Conservation (phyloP, 139 green algal genomes). For the Bryopsis sp. region DNA sequence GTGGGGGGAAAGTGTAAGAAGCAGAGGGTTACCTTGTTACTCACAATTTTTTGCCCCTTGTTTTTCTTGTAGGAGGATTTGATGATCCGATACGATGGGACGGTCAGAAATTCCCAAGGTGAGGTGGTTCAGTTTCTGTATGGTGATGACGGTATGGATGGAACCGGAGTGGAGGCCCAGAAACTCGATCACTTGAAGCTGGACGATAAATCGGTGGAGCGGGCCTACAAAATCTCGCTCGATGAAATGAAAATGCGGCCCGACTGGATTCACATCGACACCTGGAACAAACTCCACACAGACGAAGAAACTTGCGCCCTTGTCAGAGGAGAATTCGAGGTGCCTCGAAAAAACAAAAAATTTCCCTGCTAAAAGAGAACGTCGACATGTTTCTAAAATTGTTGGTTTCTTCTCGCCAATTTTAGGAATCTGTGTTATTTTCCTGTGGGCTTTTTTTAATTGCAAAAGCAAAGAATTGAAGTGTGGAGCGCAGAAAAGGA, state of each 20-base stretch:
- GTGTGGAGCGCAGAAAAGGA: no score
- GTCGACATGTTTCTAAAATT: no score
- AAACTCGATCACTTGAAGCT: conserved; percentile 67
- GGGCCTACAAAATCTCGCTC: conserved; percentile 42
- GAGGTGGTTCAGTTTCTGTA: conserved; percentile 97
- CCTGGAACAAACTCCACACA: no score
- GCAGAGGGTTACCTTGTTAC: no score
- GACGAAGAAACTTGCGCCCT: no score
- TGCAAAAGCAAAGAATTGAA: no score
- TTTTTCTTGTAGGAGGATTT: conserved; percentile 17
- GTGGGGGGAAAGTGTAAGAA: neutral
- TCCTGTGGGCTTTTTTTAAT: no score
- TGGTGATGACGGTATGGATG: conserved; percentile 99
- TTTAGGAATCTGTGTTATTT: no score
- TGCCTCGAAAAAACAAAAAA: neutral
- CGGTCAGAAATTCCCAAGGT: conserved; percentile 81
- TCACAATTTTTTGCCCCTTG: neutral
- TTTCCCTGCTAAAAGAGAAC: neutral
- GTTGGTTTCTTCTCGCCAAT: no score
- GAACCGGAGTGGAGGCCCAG: conserved; percentile 82
- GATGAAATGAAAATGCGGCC: no score
- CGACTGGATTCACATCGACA: no score
- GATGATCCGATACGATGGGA: conserved; percentile 74
- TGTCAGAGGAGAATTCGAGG: conserved; percentile 4
- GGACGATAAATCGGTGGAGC: conserved; percentile 26